phyloP scores from a whole-genome alignment of 2,329 filamentous ascomycete genomes.

The Sporothrix pseudoabietina region DNA sequence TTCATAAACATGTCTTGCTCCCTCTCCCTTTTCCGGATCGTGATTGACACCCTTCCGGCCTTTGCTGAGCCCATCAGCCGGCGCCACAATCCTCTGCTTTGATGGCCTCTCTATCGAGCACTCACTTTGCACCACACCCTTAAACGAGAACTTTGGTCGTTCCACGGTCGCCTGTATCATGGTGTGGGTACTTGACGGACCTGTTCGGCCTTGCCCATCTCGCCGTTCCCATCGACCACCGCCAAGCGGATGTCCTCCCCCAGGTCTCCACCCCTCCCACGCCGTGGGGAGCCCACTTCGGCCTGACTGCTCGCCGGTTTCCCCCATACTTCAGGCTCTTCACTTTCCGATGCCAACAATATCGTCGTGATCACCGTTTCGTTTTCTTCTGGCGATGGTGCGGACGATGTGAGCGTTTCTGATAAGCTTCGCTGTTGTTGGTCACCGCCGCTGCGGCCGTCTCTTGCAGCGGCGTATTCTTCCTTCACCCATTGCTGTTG shows the following conservation, averaged over 20 bases:
- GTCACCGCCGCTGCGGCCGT: background rate
- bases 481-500: background rate
- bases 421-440: background rate
- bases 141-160: constrained; percentile 2
- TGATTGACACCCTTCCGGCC: background rate
- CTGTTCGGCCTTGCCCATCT: background rate
- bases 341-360: background rate
- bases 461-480: background rate
- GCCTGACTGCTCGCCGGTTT: background rate
- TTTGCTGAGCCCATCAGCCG: background rate
- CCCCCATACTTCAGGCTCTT: background rate
- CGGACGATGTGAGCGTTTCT: background rate
- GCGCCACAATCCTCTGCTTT: background rate
- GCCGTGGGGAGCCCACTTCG: background rate
- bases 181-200: background rate
- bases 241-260: background rate
- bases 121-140: background rate
- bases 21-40: background rate
- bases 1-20: background rate
- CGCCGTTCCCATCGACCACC: constrained; percentile 5
- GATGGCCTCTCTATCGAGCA: background rate
- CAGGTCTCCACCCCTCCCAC: background rate
- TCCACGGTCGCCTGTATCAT: too few relatives aligned
- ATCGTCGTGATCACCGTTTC: background rate
- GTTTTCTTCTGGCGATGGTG: background rate